These are phyloP conservation scores for Biscutella laevigata DNA, from an alignment of 441 rosid species.

Conservation along the genomic window DNA sequence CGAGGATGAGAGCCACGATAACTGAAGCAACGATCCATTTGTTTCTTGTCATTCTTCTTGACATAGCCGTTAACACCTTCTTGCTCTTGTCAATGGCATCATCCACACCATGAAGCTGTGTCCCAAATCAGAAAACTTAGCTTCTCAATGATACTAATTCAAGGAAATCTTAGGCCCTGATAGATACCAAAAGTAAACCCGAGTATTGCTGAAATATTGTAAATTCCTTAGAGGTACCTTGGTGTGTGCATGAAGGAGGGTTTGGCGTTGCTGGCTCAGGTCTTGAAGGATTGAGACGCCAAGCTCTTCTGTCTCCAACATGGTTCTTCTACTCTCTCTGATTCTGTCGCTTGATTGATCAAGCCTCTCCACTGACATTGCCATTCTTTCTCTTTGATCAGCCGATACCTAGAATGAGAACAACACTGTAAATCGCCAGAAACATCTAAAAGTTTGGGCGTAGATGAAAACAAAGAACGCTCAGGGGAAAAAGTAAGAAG, in stretches of 20 bases:
- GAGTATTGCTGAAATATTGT: not conserved
- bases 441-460: not conserved
- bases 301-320: constrained; percentile 61
- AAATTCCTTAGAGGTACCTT: constrained; percentile 28
- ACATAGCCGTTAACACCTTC: constrained; percentile 51
- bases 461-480: not conserved
- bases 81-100: constrained; percentile 67
- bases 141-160: not conserved
- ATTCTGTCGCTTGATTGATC: constrained; percentile 53
- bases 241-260: constrained; percentile 54
- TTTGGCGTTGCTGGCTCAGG: constrained; percentile 56
- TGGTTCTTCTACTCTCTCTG: constrained; percentile 50
- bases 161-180: not conserved
- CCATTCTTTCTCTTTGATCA: constrained; percentile 48
- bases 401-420: constrained; percentile 34
- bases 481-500: not conserved
- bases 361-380: constrained; percentile 59
- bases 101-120: constrained; percentile 56
- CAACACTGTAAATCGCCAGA: not conserved
- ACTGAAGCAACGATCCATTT: constrained; percentile 50
- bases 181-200: not conserved
- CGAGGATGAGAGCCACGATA: constrained; percentile 48
- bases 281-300: constrained; percentile 55
- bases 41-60: constrained; percentile 53
- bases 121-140: not conserved